Conservation (phyloP, 2,329 filamentous ascomycete genomes). For the Juglanconis juglandina region DNA sequence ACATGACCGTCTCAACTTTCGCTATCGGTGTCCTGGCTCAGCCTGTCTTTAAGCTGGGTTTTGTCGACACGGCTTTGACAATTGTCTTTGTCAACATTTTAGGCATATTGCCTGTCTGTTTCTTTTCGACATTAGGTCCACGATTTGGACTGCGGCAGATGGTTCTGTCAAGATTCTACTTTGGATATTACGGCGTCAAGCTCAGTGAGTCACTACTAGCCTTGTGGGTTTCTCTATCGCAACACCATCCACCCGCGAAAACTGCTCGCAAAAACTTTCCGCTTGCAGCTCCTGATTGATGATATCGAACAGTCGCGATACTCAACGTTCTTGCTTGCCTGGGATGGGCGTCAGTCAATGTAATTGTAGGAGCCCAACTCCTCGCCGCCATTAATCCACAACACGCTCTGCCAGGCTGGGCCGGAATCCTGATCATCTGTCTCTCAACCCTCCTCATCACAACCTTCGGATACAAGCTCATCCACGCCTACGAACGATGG, state of each 20-base stretch:
- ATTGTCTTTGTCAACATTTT: constrained; percentile 74
- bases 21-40: constrained; percentile 69
- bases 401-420: constrained; percentile 63
- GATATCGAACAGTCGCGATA: constrained; percentile 51
- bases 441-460: constrained; percentile 65
- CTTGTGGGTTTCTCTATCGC: background rate
- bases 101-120: constrained; percentile 68
- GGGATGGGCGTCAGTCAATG: constrained; percentile 75
- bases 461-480: constrained; percentile 72
- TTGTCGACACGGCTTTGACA: constrained; percentile 67
- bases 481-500: constrained; percentile 74
- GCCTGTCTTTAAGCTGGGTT: constrained; percentile 67
- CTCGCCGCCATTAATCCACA: constrained; percentile 65
- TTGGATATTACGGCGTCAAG: constrained; percentile 69
- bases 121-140: constrained; percentile 75
- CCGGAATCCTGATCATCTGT: constrained; percentile 72
- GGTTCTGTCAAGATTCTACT: constrained; percentile 75
- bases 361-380: constrained; percentile 75
- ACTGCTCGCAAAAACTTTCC: background rate
- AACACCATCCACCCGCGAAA: constrained; percentile 16
- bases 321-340: constrained; percentile 69
- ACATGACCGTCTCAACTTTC: constrained; percentile 74
- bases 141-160: constrained; percentile 74
- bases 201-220: constrained; percentile 46
- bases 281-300: background rate